Evolutionary conservation across 352 stramenopile species (phyloP).

Genomic region (Peronospora belbahrii): DNA sequence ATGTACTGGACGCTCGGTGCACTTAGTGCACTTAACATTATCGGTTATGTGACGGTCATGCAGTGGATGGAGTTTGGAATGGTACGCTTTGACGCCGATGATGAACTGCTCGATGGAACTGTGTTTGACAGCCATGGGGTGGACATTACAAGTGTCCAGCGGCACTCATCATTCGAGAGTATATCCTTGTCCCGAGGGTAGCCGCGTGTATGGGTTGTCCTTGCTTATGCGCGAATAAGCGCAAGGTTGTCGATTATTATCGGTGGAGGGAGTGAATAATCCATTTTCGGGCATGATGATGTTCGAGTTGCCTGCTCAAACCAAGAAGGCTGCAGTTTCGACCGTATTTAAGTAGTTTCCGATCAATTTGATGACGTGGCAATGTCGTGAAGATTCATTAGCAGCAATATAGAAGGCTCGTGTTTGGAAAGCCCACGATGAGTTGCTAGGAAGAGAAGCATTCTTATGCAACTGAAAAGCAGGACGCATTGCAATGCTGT

Average conservation of each 20-base stretch:
- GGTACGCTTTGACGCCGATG: conserved; percentile 60
- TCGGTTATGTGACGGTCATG: conserved; percentile 73
- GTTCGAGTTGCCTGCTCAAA: too few species aligned
- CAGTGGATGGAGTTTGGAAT: conserved; percentile 86
- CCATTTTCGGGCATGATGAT: conserved; percentile 12
- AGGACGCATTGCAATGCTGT: too few species aligned
- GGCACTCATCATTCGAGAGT: conserved; percentile 74
- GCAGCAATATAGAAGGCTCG: too few species aligned
- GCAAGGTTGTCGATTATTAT: conserved; percentile 29
- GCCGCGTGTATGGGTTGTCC: background rate
- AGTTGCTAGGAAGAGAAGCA: too few species aligned
- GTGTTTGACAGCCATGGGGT: conserved; percentile 52
- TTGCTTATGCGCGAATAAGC: conserved; percentile 7
- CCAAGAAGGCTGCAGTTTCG: too few species aligned
- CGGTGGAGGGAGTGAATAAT: conserved; percentile 24
- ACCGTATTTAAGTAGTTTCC: too few species aligned
- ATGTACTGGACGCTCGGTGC: conserved; percentile 83
- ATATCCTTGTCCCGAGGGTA: conserved; percentile 50
- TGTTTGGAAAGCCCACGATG: too few species aligned
- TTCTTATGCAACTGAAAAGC: too few species aligned
- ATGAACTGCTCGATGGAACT: conserved; percentile 54
- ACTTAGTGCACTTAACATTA: conserved; percentile 64
- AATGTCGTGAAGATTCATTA: too few species aligned
- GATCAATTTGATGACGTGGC: too few species aligned
- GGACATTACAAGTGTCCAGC: conserved; percentile 60